These are phyloP conservation scores for Gnetum montanum DNA, from an alignment of 75 land plant genomes.

Conservation along the genomic window DNA sequence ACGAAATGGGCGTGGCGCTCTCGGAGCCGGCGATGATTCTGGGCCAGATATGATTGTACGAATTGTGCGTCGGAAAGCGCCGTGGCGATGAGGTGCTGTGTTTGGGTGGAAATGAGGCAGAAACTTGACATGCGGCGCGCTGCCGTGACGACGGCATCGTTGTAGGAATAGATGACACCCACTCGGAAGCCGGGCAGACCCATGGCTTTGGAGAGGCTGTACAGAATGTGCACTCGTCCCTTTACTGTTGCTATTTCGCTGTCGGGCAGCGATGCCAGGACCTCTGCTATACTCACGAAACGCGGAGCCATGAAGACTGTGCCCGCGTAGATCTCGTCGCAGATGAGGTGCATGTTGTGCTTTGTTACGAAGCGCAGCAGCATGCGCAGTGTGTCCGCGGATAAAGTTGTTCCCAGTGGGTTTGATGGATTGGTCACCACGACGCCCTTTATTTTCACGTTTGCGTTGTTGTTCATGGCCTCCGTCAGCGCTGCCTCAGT, in stretches of 20 bases:
- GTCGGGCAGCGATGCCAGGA: constrained; percentile 39
- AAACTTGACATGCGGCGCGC: constrained; percentile 68
- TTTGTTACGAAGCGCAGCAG: constrained; percentile 21
- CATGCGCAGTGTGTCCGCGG: constrained; percentile 14
- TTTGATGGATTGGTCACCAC: constrained; percentile 43
- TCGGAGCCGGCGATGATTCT: constrained; percentile 38
- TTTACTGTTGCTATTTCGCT: too few relatives aligned
- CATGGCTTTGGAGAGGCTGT: constrained; percentile 75
- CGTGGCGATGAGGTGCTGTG: constrained; percentile 47
- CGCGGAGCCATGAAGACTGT: constrained; percentile 17
- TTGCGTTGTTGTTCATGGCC: constrained; percentile 7
- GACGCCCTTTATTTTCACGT: constrained; percentile 30
- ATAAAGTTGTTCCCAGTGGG: constrained; percentile 38
- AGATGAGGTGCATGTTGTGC: constrained; percentile 45
- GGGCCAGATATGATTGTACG: constrained; percentile 25
- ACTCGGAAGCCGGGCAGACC: constrained; percentile 82
- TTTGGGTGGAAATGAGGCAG: constrained; percentile 54
- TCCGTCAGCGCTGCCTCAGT: constrained; percentile 23
- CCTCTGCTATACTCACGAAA: constrained; percentile 37
- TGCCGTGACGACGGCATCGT: constrained; percentile 47
- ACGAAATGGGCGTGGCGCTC: constrained; percentile 32
- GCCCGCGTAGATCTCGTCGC: constrained; percentile 49
- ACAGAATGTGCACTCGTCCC: constrained; percentile 60
- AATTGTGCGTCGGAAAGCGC: constrained; percentile 52
- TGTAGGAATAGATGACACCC: constrained; percentile 72